phyloP scores from a whole-genome alignment of 73 alveolate genomes.

The Tetrahymena borealis region DNA sequence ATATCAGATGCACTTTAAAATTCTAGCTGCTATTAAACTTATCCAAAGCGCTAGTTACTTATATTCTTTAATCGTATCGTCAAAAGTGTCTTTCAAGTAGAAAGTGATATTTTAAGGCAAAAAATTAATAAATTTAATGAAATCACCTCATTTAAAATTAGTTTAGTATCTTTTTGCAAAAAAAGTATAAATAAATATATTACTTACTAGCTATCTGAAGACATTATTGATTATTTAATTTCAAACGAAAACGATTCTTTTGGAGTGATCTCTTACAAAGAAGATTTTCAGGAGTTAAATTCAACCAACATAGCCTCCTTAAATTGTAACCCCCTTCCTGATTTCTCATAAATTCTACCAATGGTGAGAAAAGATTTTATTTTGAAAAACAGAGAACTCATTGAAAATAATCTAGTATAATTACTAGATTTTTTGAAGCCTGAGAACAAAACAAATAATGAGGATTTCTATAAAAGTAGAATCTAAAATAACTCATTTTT shows the following conservation, averaged over 20 bases:
- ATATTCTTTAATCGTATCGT: neutral
- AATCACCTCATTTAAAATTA: neutral
- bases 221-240: neutral
- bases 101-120: neutral
- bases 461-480: too few relatives aligned
- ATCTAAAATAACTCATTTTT: too few relatives aligned
- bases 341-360: neutral
- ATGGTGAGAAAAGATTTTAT: neutral
- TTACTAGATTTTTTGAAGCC: neutral
- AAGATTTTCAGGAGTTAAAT: neutral
- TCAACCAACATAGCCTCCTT: too few relatives aligned
- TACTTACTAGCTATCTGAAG: neutral
- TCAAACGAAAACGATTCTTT: neutral
- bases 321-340: too few relatives aligned
- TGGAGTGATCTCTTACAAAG: neutral
- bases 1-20: neutral
- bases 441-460: too few relatives aligned
- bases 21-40: neutral
- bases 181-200: neutral
- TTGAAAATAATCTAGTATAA: neutral
- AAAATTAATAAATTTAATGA: neutral
- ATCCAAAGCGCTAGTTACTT: neutral
- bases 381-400: neutral
- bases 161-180: neutral
- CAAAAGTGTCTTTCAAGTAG: neutral